Conservation (phyloP, 257 asterid species). For the Solanum appendiculatum region DNA sequence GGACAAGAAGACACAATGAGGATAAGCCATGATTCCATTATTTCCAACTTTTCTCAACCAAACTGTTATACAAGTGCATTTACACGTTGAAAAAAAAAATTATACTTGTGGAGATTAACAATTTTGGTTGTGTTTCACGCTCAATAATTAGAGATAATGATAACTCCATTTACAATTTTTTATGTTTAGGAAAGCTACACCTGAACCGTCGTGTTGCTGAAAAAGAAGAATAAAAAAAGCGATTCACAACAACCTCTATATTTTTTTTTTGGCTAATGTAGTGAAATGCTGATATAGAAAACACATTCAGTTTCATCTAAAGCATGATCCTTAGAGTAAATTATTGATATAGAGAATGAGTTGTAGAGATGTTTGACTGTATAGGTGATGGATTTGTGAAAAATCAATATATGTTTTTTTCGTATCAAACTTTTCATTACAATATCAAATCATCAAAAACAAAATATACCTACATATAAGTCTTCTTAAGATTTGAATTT, state of each 20-base stretch:
- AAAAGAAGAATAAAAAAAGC: no score
- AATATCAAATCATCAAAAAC: background rate
- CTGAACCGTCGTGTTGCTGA: no score
- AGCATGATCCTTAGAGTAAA: no score
- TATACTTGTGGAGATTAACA: no score
- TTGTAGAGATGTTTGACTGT: background rate
- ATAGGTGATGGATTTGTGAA: background rate
- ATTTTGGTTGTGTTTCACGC: background rate
- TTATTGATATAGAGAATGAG: background rate
- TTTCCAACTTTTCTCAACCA: background rate
- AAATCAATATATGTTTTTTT: background rate
- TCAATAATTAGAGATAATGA: background rate
- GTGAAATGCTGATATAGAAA: no score
- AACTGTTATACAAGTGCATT: background rate
- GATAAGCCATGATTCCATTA: background rate
- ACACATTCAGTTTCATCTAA: no score
- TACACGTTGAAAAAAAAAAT: background rate
- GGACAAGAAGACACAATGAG: background rate
- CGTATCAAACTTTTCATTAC: background rate
- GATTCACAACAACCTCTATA: no score
- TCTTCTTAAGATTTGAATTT: background rate
- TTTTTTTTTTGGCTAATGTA: no score
- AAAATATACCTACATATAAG: no score
- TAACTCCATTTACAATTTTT: background rate
- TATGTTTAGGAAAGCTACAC: background rate